Evolutionary conservation across 345 rosid species (phyloP), one percentile per base, ranked within the genome.

Genomic region (Garcia nutans): DNA sequence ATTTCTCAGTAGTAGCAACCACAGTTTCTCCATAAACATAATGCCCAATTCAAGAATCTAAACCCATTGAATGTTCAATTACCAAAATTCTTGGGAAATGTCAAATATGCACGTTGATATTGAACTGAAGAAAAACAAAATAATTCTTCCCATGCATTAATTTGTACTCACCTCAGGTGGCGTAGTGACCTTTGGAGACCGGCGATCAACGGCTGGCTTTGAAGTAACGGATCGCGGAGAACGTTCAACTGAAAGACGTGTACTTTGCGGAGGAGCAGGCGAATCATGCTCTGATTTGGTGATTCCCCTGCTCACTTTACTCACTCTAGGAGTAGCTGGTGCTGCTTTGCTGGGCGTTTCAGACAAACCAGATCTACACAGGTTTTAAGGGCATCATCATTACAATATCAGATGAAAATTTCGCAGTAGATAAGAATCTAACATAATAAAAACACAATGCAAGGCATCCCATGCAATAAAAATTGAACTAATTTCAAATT

Each of bases 301-400:
- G 63, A 72, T 80, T 72, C 89, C 89, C 57, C 89, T 84, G 45
- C 83, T 87, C 72, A 85, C 52, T 76, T 87, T 89, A 64, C 92
- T 84, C 26, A 85, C 84, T 84, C 87, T 88, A 6, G 98, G 91
- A 77, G 94, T 88, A 45, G 92, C 92, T 5, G 91, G 89, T 52
- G 96, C 82, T 70, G 87, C 75, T 82, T 90, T 93, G 66, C 71
- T 83, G 58, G 92, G 88, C 82, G 98, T 87, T 81, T 96, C 98
- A 28, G 88, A 84, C 64, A 88, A 73, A 73, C 88, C 81, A 75
- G 93, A 84, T 89, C 99, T 96, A 91, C 69, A 66, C 78, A 75
- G 74, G 72, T 80, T 59, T 71, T 70, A 79, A 54, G 64, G 74
- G 47, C 12, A 42, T 22, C 50, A 66, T 49, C 54, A 75, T 24